Conservation (phyloP, 2,329 filamentous ascomycete genomes). For the Penicillium sp. region DNA sequence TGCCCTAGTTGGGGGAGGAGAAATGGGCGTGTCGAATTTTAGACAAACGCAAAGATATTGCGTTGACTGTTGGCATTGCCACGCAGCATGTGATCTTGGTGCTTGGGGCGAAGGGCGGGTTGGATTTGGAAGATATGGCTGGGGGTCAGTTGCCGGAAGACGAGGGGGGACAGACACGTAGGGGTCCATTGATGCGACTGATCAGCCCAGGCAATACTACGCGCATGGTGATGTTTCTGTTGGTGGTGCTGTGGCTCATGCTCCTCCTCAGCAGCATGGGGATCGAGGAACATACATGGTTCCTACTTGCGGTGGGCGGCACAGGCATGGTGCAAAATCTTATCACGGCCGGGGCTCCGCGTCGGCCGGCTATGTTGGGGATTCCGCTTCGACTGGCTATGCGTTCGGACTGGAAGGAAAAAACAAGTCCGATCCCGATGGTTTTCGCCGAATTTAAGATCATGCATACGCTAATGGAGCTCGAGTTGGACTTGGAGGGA, state of each 20-base stretch:
- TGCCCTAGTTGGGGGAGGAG: conserved; percentile 46
- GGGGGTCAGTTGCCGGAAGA: conserved; percentile 13
- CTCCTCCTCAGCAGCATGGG: conserved; percentile 43
- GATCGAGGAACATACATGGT: conserved; percentile 41
- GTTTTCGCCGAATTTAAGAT: neutral
- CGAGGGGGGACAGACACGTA: neutral
- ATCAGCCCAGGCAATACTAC: conserved; percentile 4
- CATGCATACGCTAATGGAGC: neutral
- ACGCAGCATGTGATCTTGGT: conserved; percentile 42
- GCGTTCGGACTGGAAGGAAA: neutral
- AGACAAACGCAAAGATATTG: conserved; percentile 29
- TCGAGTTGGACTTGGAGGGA: neutral
- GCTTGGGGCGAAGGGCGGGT: conserved; percentile 29
- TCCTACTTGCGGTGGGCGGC: conserved; percentile 40
- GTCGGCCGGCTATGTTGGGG: neutral
- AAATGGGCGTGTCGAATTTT: conserved; percentile 42
- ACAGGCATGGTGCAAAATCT: conserved; percentile 19
- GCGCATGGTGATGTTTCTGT: neutral
- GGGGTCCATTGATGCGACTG: neutral
- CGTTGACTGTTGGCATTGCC: conserved; percentile 44
- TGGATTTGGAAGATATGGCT: conserved; percentile 46
- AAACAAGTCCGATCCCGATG: neutral
- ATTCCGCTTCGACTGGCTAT: neutral
- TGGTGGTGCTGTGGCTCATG: conserved; percentile 35
- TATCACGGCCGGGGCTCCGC: neutral